phyloP scores from a whole-genome alignment of 139 green algal species.

The Deuterostichococcus epilithicus region DNA sequence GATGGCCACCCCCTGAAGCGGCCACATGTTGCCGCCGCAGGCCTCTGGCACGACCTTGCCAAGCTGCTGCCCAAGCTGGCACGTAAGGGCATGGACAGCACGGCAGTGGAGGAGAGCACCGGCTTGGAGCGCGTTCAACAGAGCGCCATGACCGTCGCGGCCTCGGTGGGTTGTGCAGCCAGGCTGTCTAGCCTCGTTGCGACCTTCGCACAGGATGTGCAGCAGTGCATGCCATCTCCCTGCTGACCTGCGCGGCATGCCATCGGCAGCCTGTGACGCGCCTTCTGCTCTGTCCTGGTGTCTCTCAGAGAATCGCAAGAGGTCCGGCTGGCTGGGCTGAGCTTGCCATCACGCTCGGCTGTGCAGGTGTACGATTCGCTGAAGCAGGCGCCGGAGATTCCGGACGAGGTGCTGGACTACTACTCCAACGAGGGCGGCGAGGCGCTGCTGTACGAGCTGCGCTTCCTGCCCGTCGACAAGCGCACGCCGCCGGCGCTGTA shows the following conservation, averaged over 20 bases:
- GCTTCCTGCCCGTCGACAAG: conserved; percentile 44
- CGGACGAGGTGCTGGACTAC: conserved; percentile 26
- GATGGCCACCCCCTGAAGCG: too few relatives aligned
- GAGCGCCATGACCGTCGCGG: conserved; percentile 56
- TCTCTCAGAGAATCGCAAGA: neutral
- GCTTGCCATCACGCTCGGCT: neutral
- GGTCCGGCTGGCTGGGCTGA: neutral
- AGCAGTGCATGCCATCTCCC: neutral
- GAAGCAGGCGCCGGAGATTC: conserved; percentile 21
- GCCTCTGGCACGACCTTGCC: conserved; percentile 69
- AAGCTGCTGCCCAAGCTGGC: conserved; percentile 58
- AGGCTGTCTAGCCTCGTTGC: neutral
- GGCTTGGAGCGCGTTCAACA: conserved; percentile 64
- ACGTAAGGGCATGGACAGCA: conserved; percentile 43
- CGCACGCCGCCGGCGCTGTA: conserved; percentile 25
- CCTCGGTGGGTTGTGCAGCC: conserved; percentile 7
- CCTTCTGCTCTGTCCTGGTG: neutral
- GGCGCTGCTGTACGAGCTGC: conserved; percentile 61
- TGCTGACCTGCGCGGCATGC: neutral
- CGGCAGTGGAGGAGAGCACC: conserved; percentile 52
- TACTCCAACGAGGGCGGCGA: conserved; percentile 48
- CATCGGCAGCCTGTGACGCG: neutral
- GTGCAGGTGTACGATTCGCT: conserved; percentile 63
- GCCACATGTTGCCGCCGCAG: too few relatives aligned
- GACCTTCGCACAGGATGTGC: neutral